These are phyloP conservation scores for Porpolomopsis calyptriformis DNA, from an alignment of 768 basidiomycete genomes.

Conservation along the genomic window DNA sequence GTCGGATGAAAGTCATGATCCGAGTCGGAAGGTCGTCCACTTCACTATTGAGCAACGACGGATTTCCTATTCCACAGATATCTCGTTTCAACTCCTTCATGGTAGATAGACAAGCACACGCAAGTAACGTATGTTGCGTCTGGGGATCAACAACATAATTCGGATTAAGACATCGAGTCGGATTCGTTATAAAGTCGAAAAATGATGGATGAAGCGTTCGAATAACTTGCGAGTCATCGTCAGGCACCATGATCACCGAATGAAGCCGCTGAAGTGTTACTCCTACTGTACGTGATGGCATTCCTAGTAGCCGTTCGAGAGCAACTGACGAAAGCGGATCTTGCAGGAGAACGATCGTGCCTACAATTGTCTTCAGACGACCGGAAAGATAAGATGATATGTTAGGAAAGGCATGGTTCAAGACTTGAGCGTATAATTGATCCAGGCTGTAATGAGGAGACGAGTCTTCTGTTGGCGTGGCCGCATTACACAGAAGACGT, in stretches of 20 bases:
- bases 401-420: not conserved
- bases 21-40: not conserved
- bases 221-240: not conserved
- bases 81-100: not conserved
- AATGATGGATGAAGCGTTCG: not conserved
- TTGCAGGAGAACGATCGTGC: not conserved
- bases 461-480: not conserved
- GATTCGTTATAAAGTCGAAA: not conserved
- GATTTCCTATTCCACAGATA: not conserved
- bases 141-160: not conserved
- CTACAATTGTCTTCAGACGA: not conserved
- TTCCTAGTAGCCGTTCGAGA: slow-evolving; percentile 1
- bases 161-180: not conserved
- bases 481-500: slow-evolving; percentile 1
- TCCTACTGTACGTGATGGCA: slow-evolving; percentile 1
- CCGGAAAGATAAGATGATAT: not conserved
- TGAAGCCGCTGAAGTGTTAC: not conserved
- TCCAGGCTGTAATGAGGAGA: not conserved
- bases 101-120: not conserved
- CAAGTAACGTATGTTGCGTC: slow-evolving; percentile 3
- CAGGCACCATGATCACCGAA: not conserved
- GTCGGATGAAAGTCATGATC: not conserved
- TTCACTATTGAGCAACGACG: not conserved
- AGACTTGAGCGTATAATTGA: not conserved
- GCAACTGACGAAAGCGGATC: slow-evolving; percentile 1